Percentiles rank a stretch among this genome's conserved stretches.
These are phyloP conservation scores for Cladosporium halotolerans DNA, from an alignment of 2,329 filamentous ascomycete species.

Conservation along the genomic window DNA sequence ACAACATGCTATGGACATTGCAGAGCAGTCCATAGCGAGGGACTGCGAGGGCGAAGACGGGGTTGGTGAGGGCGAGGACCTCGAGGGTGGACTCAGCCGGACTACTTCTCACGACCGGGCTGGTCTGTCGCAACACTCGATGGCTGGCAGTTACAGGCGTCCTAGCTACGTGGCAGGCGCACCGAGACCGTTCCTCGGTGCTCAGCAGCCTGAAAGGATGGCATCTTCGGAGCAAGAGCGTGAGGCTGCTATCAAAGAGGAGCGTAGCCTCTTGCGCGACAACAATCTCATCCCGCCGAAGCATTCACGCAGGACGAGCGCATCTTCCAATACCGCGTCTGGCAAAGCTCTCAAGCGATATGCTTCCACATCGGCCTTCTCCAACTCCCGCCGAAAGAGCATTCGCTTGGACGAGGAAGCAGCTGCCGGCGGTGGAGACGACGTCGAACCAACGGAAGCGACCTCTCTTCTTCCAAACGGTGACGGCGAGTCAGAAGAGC, in stretches of 20 bases:
- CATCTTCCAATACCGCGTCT: conserved; percentile 13
- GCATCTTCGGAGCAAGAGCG: conserved; percentile 44
- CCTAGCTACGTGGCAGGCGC: conserved; percentile 71
- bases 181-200: conserved; percentile 61
- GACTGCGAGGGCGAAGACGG: conserved; percentile 6
- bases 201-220: conserved; percentile 41
- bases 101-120: conserved; percentile 13
- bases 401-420: conserved; percentile 21
- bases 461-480: conserved; percentile 42
- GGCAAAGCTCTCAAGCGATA: conserved; percentile 20
- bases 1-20: conserved; percentile 12
- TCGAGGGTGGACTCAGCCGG: conserved; percentile 14
- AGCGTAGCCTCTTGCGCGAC: conserved; percentile 53
- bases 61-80: conserved; percentile 7
- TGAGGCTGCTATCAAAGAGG: conserved; percentile 49
- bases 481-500: conserved; percentile 34
- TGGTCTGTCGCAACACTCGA: conserved; percentile 35
- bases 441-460: conserved; percentile 34
- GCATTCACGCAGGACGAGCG: conserved; percentile 31
- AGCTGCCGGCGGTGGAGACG: not conserved
- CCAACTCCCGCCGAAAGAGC: conserved; percentile 6
- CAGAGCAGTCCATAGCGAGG: conserved; percentile 18
- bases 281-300: conserved; percentile 54
- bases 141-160: conserved; percentile 64
- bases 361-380: conserved; percentile 12